Evolutionary conservation across 192 early-diverging fungal genomes (phyloP), one percentile per base, ranked within the genome.

Genomic region (Jimgerdemannia lactiflua): DNA sequence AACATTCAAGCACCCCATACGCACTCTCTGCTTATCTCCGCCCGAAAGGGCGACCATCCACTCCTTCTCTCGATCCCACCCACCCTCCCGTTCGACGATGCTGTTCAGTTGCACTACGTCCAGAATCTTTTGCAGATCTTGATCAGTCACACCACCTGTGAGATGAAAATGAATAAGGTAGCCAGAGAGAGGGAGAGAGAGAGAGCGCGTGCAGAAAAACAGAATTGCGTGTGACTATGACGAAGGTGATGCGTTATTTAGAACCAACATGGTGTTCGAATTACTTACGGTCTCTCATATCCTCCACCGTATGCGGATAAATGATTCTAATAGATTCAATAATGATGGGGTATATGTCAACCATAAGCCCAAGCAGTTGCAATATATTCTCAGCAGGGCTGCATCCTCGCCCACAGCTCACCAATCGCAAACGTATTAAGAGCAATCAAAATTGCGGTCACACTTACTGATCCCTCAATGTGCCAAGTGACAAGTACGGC

Each of bases 21-120:
- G 69, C 80, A 90, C 87, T 68, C 94, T 89, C 85, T 96, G 94
- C 81, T 96, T 96, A 81, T 99, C 97, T 71, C 98, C 98, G 72
- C 97, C 98, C 17, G 96, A 93, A n/a, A 99, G 86, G 20, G 94
- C 95, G 78, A 95, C 92, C 71, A 91, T 91, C 96, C 96, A 97
- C 70, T 92, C 88, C 69, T 93, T 92, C 76, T 93, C 95, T 66
- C 90, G 84, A 77, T 96, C 91, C 91, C 92, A 95, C 39, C 96
- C 96, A 71, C 95, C 95, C 83, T 98, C 95, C 72, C 94, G 87
- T 73, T 94, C 93, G 29, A 97, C 94, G 77, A 99, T 86, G 72
- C 87, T 80, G 43, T 82, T 87, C 20, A 99, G 85, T 67, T 97
- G 93, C 59, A 99, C 95, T 20, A 94, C 89, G 4, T 90, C 82